These are phyloP conservation scores for Capronia epimyces DNA, from an alignment of 2,329 filamentous ascomycete species.

Conservation along the genomic window DNA sequence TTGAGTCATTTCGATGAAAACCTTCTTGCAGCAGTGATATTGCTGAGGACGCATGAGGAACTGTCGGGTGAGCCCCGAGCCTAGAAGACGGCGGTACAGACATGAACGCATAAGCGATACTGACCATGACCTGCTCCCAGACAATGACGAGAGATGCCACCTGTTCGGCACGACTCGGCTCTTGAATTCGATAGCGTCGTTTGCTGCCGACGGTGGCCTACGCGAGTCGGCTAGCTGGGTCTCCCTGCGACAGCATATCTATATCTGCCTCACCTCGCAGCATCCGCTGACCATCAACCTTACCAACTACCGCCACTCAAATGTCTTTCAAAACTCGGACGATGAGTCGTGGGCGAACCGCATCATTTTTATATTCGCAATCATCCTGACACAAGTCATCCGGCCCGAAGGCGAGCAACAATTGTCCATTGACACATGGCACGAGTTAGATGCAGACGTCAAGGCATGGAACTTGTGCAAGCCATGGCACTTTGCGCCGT, in stretches of 20 bases:
- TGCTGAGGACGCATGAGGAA: constrained; percentile 48
- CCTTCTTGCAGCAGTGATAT: constrained; percentile 46
- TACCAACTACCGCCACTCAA: constrained; percentile 37
- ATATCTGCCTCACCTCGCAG: constrained; percentile 37
- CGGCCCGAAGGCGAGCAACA: constrained; percentile 1
- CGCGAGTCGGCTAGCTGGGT: constrained; percentile 42
- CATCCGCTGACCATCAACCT: constrained; percentile 37
- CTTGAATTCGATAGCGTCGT: constrained; percentile 37
- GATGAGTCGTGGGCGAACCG: constrained; percentile 39
- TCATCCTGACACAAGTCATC: constrained; percentile 32
- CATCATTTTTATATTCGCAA: constrained; percentile 39
- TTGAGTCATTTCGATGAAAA: constrained; percentile 44
- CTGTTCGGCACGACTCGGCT: constrained; percentile 38
- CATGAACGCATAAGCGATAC: no score
- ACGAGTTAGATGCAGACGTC: constrained; percentile 15
- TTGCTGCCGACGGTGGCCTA: constrained; percentile 38
- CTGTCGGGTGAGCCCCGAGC: constrained; percentile 21
- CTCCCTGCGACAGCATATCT: constrained; percentile 40
- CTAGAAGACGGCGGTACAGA: not conserved
- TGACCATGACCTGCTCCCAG: not conserved
- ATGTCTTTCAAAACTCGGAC: constrained; percentile 36
- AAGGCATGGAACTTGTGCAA: constrained; percentile 11
- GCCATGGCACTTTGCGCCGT: constrained; percentile 22
- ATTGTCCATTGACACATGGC: constrained; percentile 11
- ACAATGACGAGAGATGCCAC: constrained; percentile 36